Evolutionary conservation across 306 rosid genomes (phyloP).

Genomic region (Vigna nakashimae): DNA sequence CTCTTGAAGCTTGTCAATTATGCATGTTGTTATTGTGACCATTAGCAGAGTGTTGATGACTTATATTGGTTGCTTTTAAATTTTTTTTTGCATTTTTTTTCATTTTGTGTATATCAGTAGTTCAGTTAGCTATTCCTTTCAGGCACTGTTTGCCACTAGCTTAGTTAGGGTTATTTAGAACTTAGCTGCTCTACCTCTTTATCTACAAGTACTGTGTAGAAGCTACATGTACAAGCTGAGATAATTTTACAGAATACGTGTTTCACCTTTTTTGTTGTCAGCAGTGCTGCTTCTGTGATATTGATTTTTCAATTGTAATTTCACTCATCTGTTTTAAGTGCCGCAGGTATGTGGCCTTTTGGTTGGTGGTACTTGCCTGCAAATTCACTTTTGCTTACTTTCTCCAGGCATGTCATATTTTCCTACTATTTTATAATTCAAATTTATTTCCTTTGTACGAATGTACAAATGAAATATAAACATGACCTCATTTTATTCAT

Average conservation of each 20-base stretch:
- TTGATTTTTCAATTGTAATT: conserved; percentile 24
- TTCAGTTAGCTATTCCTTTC: too few species aligned
- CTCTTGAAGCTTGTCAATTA: neutral
- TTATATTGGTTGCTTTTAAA: neutral
- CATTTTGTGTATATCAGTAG: too few species aligned
- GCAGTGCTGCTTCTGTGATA: conserved; percentile 28
- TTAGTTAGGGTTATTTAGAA: neutral
- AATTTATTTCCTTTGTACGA: neutral
- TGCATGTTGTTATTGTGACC: conserved; percentile 23
- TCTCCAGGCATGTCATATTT: conserved; percentile 77
- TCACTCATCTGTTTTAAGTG: conserved; percentile 21
- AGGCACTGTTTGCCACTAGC: neutral
- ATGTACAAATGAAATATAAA: neutral
- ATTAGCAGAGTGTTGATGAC: conserved; percentile 10
- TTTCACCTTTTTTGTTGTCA: neutral
- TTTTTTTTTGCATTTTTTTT: neutral
- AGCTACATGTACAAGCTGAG: neutral
- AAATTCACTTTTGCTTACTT: conserved; percentile 92
- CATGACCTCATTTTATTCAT: neutral
- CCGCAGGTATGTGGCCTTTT: conserved; percentile 79
- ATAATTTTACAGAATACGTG: neutral
- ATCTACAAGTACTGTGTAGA: neutral
- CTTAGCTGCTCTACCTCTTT: neutral
- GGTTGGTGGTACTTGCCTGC: conserved; percentile 87
- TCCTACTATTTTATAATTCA: neutral